Evolutionary conservation across 164 flowering plant genomes (phyloP).

Genomic region (Litsea cubeba): DNA sequence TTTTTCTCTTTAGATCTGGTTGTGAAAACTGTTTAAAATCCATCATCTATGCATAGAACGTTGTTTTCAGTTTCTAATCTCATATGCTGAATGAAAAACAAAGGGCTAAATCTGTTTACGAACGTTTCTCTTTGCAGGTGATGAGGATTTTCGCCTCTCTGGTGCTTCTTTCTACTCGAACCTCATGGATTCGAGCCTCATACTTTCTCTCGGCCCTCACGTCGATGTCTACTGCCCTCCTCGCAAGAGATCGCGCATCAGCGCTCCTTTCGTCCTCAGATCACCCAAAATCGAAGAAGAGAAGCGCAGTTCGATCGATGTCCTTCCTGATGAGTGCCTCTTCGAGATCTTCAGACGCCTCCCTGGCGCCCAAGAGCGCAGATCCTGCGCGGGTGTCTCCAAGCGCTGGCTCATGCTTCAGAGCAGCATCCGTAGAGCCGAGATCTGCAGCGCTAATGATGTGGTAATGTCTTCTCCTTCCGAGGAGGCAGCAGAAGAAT

Average conservation of each 20-base stretch:
- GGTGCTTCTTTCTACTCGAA: slow-evolving; percentile 20
- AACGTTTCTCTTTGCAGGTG: slow-evolving; percentile 16
- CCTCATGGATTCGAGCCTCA: slow-evolving; percentile 22
- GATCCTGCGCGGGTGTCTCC: slow-evolving; percentile 64
- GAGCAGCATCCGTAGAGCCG: slow-evolving; percentile 42
- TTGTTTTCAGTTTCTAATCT: not conserved
- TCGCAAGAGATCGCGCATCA: slow-evolving; percentile 35
- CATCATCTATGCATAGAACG: not conserved
- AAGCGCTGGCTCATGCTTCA: slow-evolving; percentile 71
- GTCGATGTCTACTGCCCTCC: slow-evolving; percentile 36
- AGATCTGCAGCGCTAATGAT: slow-evolving; percentile 21
- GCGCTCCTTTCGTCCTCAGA: slow-evolving; percentile 30
- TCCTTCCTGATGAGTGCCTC: slow-evolving; percentile 75
- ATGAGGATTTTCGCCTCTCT: slow-evolving; percentile 20
- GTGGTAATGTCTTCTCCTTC: slow-evolving; percentile 2
- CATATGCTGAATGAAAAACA: not conserved
- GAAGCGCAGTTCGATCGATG: slow-evolving; percentile 47
- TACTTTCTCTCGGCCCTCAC: slow-evolving; percentile 21
- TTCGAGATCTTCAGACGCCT: slow-evolving; percentile 69
- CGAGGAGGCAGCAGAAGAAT: not conserved
- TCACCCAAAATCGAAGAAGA: slow-evolving; percentile 30
- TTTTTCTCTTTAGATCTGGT: not conserved
- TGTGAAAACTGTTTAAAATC: too few species aligned
- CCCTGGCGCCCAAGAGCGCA: slow-evolving; percentile 50
- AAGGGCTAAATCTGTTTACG: not conserved